Base-by-base conservation (phyloP, 2,329 filamentous ascomycete genomes). In the Neonectria magnoliae region DNA sequence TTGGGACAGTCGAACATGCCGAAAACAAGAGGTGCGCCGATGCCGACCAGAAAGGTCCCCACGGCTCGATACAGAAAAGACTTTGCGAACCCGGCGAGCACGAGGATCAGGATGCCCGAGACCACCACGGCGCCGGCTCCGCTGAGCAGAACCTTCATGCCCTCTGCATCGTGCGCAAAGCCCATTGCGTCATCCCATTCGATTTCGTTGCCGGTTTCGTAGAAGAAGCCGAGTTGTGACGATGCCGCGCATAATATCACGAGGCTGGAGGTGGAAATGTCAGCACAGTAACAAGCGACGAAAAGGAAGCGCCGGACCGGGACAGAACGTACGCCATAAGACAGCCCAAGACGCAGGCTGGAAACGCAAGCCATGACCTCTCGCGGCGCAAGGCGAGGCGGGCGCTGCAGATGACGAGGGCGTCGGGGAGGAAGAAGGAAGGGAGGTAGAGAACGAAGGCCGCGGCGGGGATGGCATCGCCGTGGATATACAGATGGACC, bases 191-290 rank as follows among this genome's bases (percentile, higher is more conserved):
- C 76, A 1, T 67, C 65, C 76, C 76, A 78, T 33, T 76, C 71
- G 9, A 78, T 61, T 51, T 77, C 75, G 31, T 76, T 76, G 14
- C 76, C 76, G 0, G 76, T 76, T 18, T 74, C 64, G 60, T 70
- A 75, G 54, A 68, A 78, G 70, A 78, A 78, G 33, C 76, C 75
- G 16, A 77, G 57, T 27, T 77, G 75, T 4, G 76, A 76, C 2
- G 76, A 68, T 44, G 76, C 76, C 9, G 74, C 76, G 45, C 68
- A 71, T 5, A 76, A 54, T 2, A 75, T 71, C 14, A 77, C 60
- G 53, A 75, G 47, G 53, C 76, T 77, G 45, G 18, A 16, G 14
- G 14, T 9, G 10, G 3, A 6, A 16, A 10, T 22, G 31, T 71
- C 48, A 71, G 64, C 4, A 4, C 13, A 11, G 9, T 18, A 7